These are phyloP conservation scores for Penicillium brasilianum DNA, from an alignment of 2,329 filamentous ascomycete genomes.

Conservation along the genomic window DNA sequence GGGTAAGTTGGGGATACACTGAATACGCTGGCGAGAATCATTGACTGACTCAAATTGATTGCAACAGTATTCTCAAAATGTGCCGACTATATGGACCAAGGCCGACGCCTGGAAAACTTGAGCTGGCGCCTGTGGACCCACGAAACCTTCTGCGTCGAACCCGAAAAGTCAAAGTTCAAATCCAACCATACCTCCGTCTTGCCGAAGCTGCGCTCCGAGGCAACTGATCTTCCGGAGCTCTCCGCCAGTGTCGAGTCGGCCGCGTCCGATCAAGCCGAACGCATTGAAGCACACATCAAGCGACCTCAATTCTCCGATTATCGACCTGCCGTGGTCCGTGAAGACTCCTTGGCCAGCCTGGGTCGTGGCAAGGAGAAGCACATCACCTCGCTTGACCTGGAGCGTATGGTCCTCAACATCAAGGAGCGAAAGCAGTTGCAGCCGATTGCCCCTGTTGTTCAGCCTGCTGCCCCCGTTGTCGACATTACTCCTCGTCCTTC, in stretches of 20 bases:
- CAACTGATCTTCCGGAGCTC: slow-evolving; percentile 68
- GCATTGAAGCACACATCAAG: slow-evolving; percentile 63
- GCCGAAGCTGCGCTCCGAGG: slow-evolving; percentile 53
- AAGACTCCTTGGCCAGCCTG: slow-evolving; percentile 63
- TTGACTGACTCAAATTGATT: slow-evolving; percentile 28
- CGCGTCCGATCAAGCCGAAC: slow-evolving; percentile 65
- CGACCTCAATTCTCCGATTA: slow-evolving; percentile 69
- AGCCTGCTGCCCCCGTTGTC: slow-evolving; percentile 45
- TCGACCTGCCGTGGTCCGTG: slow-evolving; percentile 54
- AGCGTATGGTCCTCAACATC: slow-evolving; percentile 93
- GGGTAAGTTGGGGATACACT: slow-evolving; percentile 63
- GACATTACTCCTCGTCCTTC: slow-evolving; percentile 52
- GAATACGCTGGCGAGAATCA: not conserved
- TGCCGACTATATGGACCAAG: slow-evolving; percentile 91
- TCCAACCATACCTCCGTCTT: slow-evolving; percentile 57
- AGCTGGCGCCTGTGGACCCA: slow-evolving; percentile 95
- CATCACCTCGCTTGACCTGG: slow-evolving; percentile 88
- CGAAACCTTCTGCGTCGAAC: slow-evolving; percentile 86
- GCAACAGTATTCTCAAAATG: slow-evolving; percentile 85
- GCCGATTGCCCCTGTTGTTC: slow-evolving; percentile 55
- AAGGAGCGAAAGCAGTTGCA: slow-evolving; percentile 77
- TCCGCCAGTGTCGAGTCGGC: slow-evolving; percentile 79
- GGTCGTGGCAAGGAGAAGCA: slow-evolving; percentile 80
- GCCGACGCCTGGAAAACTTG: slow-evolving; percentile 88
- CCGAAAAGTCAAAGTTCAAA: slow-evolving; percentile 45